Percentiles rank a stretch among this genome's conserved stretches.
phyloP scores from a whole-genome alignment of 495 filamentous ascomycete genomes.

The Trichoderma asperelloides region DNA sequence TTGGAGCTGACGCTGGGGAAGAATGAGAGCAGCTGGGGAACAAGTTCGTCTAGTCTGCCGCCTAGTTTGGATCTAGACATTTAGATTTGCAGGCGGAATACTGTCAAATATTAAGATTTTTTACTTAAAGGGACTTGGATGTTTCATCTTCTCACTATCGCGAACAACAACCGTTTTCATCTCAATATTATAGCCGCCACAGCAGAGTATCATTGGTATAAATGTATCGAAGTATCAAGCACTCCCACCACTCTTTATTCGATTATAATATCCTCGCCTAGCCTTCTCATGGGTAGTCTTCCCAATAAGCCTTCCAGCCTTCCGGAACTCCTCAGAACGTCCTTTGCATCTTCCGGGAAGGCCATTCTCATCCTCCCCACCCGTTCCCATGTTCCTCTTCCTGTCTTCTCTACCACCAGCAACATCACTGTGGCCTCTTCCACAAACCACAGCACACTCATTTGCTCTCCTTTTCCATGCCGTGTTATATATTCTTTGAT shows the following conservation, averaged over 20 bases:
- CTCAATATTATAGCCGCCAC: not conserved
- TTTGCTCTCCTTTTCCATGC: not conserved
- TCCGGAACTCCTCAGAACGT: not conserved
- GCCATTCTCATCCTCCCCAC: conserved; percentile 7
- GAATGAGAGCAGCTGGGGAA: conserved; percentile 51
- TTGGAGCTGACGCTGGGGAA: conserved; percentile 51
- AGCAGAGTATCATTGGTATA: not conserved
- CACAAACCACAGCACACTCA: conserved; percentile 4
- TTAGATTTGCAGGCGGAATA: not conserved
- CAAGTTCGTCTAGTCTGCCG: conserved; percentile 48
- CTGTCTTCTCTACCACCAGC: not conserved
- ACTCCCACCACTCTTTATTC: not conserved
- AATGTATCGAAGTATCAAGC: not conserved
- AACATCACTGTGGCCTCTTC: conserved; percentile 1
- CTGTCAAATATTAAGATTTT: not conserved
- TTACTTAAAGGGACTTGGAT: too few relatives aligned
- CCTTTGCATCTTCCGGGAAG: not conserved
- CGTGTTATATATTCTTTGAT: not conserved
- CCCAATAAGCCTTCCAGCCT: not conserved
- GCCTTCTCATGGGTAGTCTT: not conserved
- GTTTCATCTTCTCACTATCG: too few relatives aligned
- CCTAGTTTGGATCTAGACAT: conserved; percentile 30
- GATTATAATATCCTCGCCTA: not conserved
- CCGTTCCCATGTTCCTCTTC: not conserved
- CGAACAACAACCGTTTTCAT: not conserved